These are phyloP conservation scores for Xylaria sp. DNA, from an alignment of 2,329 filamentous ascomycete species.

Conservation along the genomic window DNA sequence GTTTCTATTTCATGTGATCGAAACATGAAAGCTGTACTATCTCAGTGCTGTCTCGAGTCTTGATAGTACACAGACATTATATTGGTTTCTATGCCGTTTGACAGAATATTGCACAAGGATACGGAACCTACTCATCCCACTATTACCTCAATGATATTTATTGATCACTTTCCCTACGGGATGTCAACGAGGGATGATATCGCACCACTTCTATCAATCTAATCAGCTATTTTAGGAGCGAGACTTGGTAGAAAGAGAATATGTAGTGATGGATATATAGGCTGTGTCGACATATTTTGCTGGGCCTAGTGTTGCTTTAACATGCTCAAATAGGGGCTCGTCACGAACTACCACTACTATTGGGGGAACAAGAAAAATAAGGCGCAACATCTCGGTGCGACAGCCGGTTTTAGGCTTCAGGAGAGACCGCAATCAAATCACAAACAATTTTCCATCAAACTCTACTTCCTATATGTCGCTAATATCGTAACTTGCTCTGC, in stretches of 20 bases:
- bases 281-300: conserved; percentile 27
- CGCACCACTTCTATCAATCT: conserved; percentile 13
- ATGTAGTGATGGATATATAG: conserved; percentile 8
- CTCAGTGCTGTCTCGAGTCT: background rate
- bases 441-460: too few species aligned
- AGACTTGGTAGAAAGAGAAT: conserved; percentile 25
- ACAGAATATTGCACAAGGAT: background rate
- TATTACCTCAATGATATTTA: conserved; percentile 17
- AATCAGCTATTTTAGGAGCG: conserved; percentile 5
- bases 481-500: too few species aligned
- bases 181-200: conserved; percentile 27
- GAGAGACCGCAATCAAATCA: too few species aligned
- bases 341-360: conserved; percentile 34
- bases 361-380: conserved; percentile 8
- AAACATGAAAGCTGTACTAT: background rate
- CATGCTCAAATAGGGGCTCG: conserved; percentile 20
- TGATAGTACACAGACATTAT: background rate
- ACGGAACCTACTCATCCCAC: conserved; percentile 3
- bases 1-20: background rate
- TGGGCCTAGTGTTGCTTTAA: conserved; percentile 32
- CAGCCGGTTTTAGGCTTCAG: too few species aligned
- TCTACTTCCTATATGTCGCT: too few species aligned
- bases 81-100: background rate
- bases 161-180: conserved; percentile 19
- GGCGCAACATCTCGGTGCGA: too few species aligned